Percentiles rank a stretch among this genome's conserved stretches.
Evolutionary conservation across 78 protist genomes (phyloP).

Genomic region (Pelomyxa schiedti): DNA sequence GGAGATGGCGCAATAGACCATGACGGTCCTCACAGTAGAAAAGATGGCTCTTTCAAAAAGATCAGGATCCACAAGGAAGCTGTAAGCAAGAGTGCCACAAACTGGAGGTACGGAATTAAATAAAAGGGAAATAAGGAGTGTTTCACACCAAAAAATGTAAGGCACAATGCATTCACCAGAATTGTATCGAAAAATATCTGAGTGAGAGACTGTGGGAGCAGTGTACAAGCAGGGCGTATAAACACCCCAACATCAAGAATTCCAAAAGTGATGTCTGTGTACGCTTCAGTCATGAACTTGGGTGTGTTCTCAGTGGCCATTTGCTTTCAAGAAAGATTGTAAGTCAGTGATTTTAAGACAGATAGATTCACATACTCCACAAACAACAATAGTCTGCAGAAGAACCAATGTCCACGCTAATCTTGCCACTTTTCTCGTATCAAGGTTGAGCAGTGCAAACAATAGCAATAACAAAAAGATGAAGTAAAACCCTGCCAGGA

Average conservation of each 20-base stretch:
- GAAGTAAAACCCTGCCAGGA: neutral
- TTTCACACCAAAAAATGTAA: no score
- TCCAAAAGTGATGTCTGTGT: neutral
- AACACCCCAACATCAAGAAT: neutral
- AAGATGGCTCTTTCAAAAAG: no score
- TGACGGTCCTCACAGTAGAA: no score
- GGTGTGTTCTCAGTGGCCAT: neutral
- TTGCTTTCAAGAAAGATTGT: no score
- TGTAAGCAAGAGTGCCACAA: neutral
- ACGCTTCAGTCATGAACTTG: neutral
- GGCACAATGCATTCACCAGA: no score
- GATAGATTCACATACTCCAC: no score
- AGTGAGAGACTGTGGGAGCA: neutral
- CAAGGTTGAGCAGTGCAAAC: neutral
- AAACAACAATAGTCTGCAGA: no score
- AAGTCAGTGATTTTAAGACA: no score
- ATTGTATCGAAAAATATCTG: neutral
- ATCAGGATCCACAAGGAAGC: no score
- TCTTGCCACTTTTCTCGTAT: no score
- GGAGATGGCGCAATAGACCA: no score
- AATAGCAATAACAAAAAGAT: neutral
- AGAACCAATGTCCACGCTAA: no score
- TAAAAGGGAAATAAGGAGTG: neutral
- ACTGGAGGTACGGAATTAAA: neutral
- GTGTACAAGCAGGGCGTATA: neutral